Percentiles rank a stretch among this genome's conserved stretches.
These are phyloP conservation scores for Mucuna pruriens DNA, from an alignment of 306 rosid genomes.

Conservation along the genomic window DNA sequence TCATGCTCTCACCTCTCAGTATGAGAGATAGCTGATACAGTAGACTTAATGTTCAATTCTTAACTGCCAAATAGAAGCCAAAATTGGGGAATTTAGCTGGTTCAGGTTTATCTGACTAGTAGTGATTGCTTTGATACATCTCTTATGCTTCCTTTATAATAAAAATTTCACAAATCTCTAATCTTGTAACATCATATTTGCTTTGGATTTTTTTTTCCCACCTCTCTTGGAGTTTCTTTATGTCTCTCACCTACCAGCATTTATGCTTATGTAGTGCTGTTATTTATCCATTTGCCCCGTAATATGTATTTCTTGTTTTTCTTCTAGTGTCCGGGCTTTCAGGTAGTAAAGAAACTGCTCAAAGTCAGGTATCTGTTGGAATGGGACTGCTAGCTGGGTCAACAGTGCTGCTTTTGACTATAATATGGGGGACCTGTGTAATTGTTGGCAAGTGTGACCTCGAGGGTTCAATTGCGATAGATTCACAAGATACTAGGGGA, in stretches of 20 bases:
- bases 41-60: neutral
- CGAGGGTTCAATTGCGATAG: constrained; percentile 59
- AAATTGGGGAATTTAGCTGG: neutral
- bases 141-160: neutral
- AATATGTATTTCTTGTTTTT: constrained; percentile 27
- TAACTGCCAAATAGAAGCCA: neutral
- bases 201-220: neutral
- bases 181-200: neutral
- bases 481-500: constrained; percentile 57
- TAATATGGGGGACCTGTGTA: constrained; percentile 74
- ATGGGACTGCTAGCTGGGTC: constrained; percentile 86
- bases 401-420: constrained; percentile 70
- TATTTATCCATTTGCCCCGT: neutral
- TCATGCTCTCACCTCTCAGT: neutral
- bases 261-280: constrained; percentile 7
- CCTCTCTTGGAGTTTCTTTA: neutral
- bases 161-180: neutral
- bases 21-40: neutral
- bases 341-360: constrained; percentile 66
- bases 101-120: constrained; percentile 5
- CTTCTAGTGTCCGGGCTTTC: constrained; percentile 70
- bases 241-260: neutral
- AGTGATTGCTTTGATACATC: neutral
- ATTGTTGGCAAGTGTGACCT: constrained; percentile 80
- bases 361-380: constrained; percentile 77